These are phyloP conservation scores for Ascosphaera apis DNA, from an alignment of 2,329 filamentous ascomycete species.

Conservation along the genomic window DNA sequence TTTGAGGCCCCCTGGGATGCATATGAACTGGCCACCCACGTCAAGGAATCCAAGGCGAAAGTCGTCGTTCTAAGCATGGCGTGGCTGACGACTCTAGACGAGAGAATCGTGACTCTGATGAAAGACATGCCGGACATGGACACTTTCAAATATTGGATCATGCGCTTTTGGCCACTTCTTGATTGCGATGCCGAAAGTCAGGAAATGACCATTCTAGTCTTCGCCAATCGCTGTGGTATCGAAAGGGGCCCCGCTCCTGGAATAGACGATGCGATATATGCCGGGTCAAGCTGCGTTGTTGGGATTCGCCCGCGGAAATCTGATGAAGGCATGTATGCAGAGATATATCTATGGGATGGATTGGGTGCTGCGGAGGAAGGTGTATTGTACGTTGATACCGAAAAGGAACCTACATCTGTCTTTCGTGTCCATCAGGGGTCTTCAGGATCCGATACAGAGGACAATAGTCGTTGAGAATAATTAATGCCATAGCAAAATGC, in stretches of 20 bases:
- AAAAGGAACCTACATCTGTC: constrained; percentile 17
- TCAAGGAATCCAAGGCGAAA: constrained; percentile 24
- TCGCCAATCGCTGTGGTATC: constrained; percentile 23
- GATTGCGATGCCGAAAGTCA: constrained; percentile 9
- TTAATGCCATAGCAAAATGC: too few species aligned
- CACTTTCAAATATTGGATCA: constrained; percentile 40
- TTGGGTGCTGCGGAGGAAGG: constrained; percentile 22
- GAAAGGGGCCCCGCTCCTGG: constrained; percentile 16
- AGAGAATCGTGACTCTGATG: constrained; percentile 18
- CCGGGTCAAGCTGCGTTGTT: constrained; percentile 25
- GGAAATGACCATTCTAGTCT: constrained; percentile 20
- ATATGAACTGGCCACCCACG: constrained; percentile 37
- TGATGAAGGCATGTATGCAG: constrained; percentile 11
- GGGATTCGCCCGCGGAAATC: constrained; percentile 8
- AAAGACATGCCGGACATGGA: constrained; percentile 30
- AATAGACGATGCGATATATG: constrained; percentile 21
- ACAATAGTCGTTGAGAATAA: too few species aligned
- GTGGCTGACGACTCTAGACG: constrained; percentile 31
- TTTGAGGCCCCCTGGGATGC: constrained; percentile 34
- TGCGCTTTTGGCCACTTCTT: constrained; percentile 30
- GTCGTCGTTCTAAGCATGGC: constrained; percentile 40
- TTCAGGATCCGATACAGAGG: too few species aligned
- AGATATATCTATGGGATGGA: constrained; percentile 24
- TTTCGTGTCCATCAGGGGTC: constrained; percentile 7
- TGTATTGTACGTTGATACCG: constrained; percentile 24